These are phyloP conservation scores for Beta lomatogona DNA, from an alignment of 179 eudicot genomes.

Conservation along the genomic window DNA sequence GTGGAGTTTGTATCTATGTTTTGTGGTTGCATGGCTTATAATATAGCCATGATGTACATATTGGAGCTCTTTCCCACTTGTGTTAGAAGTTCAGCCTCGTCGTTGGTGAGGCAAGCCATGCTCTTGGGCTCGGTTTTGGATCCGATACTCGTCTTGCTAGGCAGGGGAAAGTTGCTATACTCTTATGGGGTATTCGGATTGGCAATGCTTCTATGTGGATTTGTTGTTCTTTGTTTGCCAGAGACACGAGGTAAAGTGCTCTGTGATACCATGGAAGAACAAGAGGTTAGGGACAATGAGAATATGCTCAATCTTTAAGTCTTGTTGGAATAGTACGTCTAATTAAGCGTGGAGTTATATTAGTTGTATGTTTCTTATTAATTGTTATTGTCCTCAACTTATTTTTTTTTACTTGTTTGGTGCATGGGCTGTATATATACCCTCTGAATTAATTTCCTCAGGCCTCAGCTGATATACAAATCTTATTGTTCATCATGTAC, in stretches of 20 bases:
- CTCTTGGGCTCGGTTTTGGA: constrained; percentile 25
- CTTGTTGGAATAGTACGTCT: no score
- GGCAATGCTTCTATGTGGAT: constrained; percentile 20
- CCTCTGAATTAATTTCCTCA: no score
- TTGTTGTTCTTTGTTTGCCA: constrained; percentile 23
- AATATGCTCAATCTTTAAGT: no score
- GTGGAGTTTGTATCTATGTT: constrained; percentile 29
- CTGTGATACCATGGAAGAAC: constrained; percentile 23
- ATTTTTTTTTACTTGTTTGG: no score
- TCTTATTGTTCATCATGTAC: no score
- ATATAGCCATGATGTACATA: constrained; percentile 26
- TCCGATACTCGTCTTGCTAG: constrained; percentile 23
- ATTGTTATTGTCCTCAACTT: no score
- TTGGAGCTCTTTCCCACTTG: constrained; percentile 35
- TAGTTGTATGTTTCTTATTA: no score
- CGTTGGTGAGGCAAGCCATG: constrained; percentile 31
- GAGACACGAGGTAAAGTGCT: constrained; percentile 24
- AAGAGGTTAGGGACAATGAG: constrained; percentile 7
- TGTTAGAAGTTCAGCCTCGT: constrained; percentile 28
- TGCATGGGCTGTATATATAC: no score
- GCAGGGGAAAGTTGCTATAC: constrained; percentile 10
- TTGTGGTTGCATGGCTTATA: constrained; percentile 32
- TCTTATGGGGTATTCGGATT: constrained; percentile 24
- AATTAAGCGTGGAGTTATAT: no score
- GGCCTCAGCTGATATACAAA: no score